Conservation (phyloP, 306 rosid genomes). For the Medicago truncatula region MtrunA17r5.0-ANR NC_053045.1:9958501-9959000, state of each 20-base stretch:
- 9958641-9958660: not conserved
- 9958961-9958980: too few relatives aligned
- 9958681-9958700: slow-evolving; percentile 3
- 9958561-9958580: too few relatives aligned
- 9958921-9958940: slow-evolving; percentile 29
- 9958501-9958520: not conserved
- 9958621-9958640: too few relatives aligned
- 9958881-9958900: not conserved
- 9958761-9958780: not conserved
- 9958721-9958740: accelerated
- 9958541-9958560: too few relatives aligned
- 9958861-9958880: accelerated
- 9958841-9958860: not conserved
- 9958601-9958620: too few relatives aligned
- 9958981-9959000: too few relatives aligned
- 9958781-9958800: not conserved
- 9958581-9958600: too few relatives aligned
- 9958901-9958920: not conserved
- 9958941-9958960: too few relatives aligned
- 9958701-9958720: slow-evolving; percentile 30
- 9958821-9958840: slow-evolving; percentile 17
- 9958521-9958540: slow-evolving; percentile 30
- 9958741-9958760: not conserved
- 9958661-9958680: not conserved
- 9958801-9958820: not conserved